phyloP scores from a whole-genome alignment of 2,329 filamentous ascomycete species.

The Domatiomyces globalis region DNA sequence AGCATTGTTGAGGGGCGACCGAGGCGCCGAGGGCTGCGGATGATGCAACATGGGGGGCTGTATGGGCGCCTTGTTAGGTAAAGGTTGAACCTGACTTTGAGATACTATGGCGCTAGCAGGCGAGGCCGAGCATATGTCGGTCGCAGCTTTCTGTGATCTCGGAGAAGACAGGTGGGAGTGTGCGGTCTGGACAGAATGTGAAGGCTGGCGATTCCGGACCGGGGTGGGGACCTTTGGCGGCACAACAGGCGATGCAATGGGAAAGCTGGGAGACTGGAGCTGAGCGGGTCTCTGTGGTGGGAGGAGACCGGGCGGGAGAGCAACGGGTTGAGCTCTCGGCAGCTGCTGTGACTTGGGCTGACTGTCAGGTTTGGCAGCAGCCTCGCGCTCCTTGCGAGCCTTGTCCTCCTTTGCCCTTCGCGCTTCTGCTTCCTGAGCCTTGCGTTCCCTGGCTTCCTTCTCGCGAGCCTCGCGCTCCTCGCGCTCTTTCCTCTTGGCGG shows the following conservation, averaged over 20 bases:
- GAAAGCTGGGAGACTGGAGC: constrained; percentile 64
- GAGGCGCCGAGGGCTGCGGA: constrained; percentile 45
- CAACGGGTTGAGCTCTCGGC: constrained; percentile 11
- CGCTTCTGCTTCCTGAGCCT: constrained; percentile 48
- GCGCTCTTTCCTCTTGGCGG: constrained; percentile 63
- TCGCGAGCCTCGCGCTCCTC: constrained; percentile 49
- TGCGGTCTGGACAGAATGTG: constrained; percentile 64
- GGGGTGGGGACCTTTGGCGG: constrained; percentile 77
- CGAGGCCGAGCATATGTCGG: constrained; percentile 48
- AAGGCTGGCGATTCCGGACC: constrained; percentile 58
- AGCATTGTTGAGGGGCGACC: constrained; percentile 49
- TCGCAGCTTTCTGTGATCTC: constrained; percentile 32
- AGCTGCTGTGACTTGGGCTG: constrained; percentile 23
- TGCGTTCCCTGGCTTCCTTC: constrained; percentile 57
- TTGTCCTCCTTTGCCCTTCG: constrained; percentile 33
- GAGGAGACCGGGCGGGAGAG: constrained; percentile 38
- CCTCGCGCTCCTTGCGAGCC: constrained; percentile 46
- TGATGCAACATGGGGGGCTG: constrained; percentile 41
- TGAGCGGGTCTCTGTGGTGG: constrained; percentile 37
- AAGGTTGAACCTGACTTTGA: constrained; percentile 24
- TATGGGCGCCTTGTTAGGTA: constrained; percentile 44
- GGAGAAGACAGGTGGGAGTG: constrained; percentile 51
- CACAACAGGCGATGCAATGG: constrained; percentile 64
- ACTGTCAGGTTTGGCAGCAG: constrained; percentile 33
- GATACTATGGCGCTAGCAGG: constrained; percentile 43